phyloP scores from a whole-genome alignment of 768 basidiomycete species.

The Russula virescens region DNA sequence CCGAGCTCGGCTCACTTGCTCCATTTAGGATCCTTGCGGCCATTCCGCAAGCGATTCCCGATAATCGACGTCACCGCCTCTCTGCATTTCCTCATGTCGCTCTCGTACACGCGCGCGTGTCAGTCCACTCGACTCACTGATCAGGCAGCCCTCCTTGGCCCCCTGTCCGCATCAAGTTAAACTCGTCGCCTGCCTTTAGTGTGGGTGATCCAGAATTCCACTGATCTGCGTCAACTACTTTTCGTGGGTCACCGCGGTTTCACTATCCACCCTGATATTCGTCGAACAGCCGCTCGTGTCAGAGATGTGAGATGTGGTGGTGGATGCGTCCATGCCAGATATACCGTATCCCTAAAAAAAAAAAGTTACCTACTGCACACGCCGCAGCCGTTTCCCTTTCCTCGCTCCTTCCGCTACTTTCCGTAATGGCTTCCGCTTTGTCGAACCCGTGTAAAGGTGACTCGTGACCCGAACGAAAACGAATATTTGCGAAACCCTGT shows the following conservation, averaged over 20 bases:
- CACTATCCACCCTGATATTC: slow-evolving; percentile 9
- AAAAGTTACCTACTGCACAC: background rate
- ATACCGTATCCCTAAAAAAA: background rate
- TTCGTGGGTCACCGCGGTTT: slow-evolving; percentile 15
- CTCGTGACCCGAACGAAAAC: background rate
- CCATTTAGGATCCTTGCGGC: slow-evolving; percentile 10
- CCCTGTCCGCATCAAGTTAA: slow-evolving; percentile 24
- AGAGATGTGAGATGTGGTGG: slow-evolving; percentile 6
- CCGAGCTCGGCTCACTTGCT: slow-evolving; percentile 15
- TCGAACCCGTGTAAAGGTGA: background rate
- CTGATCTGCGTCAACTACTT: slow-evolving; percentile 19
- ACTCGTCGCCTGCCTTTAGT: slow-evolving; percentile 19
- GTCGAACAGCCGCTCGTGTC: slow-evolving; percentile 11
- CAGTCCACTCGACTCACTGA: slow-evolving; percentile 1
- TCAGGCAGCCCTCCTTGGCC: slow-evolving; percentile 6
- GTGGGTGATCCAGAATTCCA: slow-evolving; percentile 14
- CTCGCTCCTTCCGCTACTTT: slow-evolving; percentile 1
- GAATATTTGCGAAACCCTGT: slow-evolving; percentile 9
- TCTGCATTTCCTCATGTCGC: slow-evolving; percentile 16
- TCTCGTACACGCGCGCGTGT: slow-evolving; percentile 1
- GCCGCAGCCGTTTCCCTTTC: slow-evolving; percentile 3
- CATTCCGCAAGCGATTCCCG: slow-evolving; percentile 19
- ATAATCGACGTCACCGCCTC: slow-evolving; percentile 24
- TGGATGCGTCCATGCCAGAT: background rate
- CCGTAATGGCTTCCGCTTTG: slow-evolving; percentile 11